Conservation (phyloP, 495 filamentous ascomycete species). For the Rhypophila decipiens region DNA sequence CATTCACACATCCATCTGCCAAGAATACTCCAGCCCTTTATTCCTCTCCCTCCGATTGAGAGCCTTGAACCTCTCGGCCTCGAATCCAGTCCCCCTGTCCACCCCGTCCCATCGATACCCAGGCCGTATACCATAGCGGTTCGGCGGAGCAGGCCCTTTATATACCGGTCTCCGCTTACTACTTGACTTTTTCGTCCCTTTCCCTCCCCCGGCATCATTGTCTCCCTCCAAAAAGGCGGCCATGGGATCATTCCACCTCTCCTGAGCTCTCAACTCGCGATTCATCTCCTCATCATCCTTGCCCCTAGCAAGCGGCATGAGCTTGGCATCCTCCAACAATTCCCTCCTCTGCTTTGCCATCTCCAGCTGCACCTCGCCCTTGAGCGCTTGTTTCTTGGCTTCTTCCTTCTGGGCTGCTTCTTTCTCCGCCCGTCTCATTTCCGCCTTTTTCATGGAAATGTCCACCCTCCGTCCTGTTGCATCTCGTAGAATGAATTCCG, state of each 20-base stretch:
- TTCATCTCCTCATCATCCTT: slow-evolving; percentile 82
- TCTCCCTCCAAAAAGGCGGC: slow-evolving; percentile 57
- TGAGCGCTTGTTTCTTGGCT: slow-evolving; percentile 56
- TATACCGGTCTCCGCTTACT: slow-evolving; percentile 64
- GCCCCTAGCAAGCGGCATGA: slow-evolving; percentile 71
- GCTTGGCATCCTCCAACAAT: slow-evolving; percentile 66
- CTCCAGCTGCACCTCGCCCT: slow-evolving; percentile 77
- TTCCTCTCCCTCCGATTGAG: slow-evolving; percentile 67
- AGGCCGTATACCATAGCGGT: slow-evolving; percentile 89
- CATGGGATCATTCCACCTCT: slow-evolving; percentile 92
- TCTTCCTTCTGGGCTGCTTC: slow-evolving; percentile 60
- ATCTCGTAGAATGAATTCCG: slow-evolving; percentile 87
- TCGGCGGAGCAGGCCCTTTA: slow-evolving; percentile 71
- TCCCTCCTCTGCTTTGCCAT: slow-evolving; percentile 48
- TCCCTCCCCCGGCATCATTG: slow-evolving; percentile 21
- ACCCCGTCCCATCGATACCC: slow-evolving; percentile 97
- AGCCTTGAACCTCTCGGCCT: slow-evolving; percentile 88
- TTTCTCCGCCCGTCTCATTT: slow-evolving; percentile 65
- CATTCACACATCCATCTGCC: slow-evolving; percentile 90
- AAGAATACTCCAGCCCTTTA: slow-evolving; percentile 78
- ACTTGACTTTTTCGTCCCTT: slow-evolving; percentile 28
- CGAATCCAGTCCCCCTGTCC: slow-evolving; percentile 89
- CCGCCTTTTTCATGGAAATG: slow-evolving; percentile 80
- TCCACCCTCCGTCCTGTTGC: slow-evolving; percentile 89
- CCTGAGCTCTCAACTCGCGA: slow-evolving; percentile 63